phyloP scores from a whole-genome alignment of 2,329 filamentous ascomycete genomes.

The Epichloe bromicola region DNA sequence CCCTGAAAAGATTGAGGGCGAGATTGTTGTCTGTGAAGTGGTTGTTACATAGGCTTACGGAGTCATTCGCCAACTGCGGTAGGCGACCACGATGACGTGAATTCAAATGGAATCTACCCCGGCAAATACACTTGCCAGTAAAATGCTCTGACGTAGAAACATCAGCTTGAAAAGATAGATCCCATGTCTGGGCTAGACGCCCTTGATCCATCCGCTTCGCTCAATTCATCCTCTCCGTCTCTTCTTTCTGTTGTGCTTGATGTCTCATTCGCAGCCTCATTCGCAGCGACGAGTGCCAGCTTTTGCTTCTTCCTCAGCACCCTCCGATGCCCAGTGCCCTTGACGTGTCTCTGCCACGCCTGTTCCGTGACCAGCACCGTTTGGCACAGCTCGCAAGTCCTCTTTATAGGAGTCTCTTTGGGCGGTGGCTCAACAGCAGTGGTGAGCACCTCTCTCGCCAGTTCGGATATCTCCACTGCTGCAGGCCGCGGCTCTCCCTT shows the following conservation, averaged over 20 bases:
- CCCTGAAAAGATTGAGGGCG: no score
- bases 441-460: conserved; percentile 43
- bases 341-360: conserved; percentile 27
- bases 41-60: no score
- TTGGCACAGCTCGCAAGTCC: conserved; percentile 62
- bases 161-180: conserved; percentile 13
- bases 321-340: conserved; percentile 22
- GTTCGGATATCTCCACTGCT: conserved; percentile 34
- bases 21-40: no score
- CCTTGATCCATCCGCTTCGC: conserved; percentile 4
- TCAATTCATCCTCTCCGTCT: not conserved
- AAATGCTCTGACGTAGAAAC: no score
- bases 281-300: conserved; percentile 22
- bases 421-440: conserved; percentile 29
- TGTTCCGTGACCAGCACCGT: conserved; percentile 45
- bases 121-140: no score
- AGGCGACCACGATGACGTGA: no score
- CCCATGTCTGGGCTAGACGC: conserved; percentile 16
- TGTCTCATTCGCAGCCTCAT: conserved; percentile 14
- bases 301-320: conserved; percentile 23
- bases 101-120: no score
- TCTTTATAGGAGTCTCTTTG: conserved; percentile 40
- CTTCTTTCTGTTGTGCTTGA: not conserved
- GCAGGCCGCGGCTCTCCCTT: conserved; percentile 36
- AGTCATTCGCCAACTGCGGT: no score